Percentiles rank a stretch among this genome's conserved stretches.
Conservation (phyloP, 2,329 filamentous ascomycete species). For the Blumeria hordei region DNA sequence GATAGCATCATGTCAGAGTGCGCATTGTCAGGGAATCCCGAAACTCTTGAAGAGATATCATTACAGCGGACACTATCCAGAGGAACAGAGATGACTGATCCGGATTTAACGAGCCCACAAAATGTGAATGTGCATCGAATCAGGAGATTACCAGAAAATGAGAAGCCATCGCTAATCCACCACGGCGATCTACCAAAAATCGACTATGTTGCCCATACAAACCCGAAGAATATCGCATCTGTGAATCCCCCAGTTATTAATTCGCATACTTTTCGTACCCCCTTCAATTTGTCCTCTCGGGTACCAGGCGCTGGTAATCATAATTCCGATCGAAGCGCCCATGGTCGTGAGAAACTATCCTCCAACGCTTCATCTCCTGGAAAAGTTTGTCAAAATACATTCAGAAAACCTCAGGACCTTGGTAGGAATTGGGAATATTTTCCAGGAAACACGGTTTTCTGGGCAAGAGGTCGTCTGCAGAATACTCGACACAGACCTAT, state of each 20-base stretch:
- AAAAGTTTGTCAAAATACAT: slow-evolving; percentile 10
- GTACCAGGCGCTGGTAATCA: slow-evolving; percentile 22
- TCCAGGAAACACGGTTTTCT: slow-evolving; percentile 80
- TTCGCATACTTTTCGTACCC: slow-evolving; percentile 54
- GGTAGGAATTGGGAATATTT: slow-evolving; percentile 82
- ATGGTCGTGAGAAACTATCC: slow-evolving; percentile 61
- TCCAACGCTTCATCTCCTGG: slow-evolving; percentile 56
- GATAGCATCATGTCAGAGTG: not conserved
- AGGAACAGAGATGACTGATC: slow-evolving; percentile 60
- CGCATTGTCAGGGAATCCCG: not conserved
- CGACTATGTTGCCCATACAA: not conserved
- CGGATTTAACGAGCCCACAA: slow-evolving; percentile 34
- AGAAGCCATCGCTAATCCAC: slow-evolving; percentile 42
- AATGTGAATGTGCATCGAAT: not conserved
- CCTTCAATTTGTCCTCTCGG: slow-evolving; percentile 40
- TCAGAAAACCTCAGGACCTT: slow-evolving; percentile 16
- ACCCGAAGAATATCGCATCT: not conserved
- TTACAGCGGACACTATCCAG: slow-evolving; percentile 26
- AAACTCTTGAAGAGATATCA: not conserved
- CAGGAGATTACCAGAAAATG: slow-evolving; percentile 40
- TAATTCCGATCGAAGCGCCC: slow-evolving; percentile 29
- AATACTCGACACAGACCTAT: slow-evolving; percentile 74
- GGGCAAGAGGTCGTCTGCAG: slow-evolving; percentile 60
- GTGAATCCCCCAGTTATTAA: slow-evolving; percentile 32
- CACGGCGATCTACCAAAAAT: not conserved